phyloP scores from a whole-genome alignment of 805 yeast genomes.

The Wickerhamiella sergipiensis region DNA sequence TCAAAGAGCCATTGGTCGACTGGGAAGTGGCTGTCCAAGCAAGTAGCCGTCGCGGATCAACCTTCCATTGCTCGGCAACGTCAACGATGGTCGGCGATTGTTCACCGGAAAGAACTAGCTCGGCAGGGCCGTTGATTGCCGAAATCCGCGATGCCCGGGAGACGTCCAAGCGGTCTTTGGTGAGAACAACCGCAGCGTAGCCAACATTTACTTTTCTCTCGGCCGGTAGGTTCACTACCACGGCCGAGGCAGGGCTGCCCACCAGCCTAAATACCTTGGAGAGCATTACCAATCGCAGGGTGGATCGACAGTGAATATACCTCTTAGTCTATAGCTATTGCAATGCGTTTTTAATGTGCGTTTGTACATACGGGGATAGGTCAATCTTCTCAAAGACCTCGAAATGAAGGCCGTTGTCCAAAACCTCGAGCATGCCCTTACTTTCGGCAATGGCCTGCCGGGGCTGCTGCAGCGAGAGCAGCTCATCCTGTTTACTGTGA shows the following conservation, averaged over 20 bases:
- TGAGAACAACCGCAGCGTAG: background rate
- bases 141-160: background rate
- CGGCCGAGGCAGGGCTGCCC: background rate
- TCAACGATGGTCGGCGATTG: constrained; percentile 1
- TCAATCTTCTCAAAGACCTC: background rate
- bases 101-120: background rate
- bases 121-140: constrained; percentile 1
- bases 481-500: constrained; percentile 57
- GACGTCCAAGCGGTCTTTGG: background rate
- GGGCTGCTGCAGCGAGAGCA: constrained; percentile 25
- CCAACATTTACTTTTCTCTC: background rate
- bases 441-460: background rate
- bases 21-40: background rate
- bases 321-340: background rate
- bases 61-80: background rate
- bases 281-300: background rate
- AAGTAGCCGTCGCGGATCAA: background rate
- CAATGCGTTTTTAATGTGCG: background rate
- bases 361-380: background rate
- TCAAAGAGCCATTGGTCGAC: background rate
- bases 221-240: background rate
- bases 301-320: too few species aligned
- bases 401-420: background rate
- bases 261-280: background rate
- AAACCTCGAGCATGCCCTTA: background rate